A percentile compares a stretch with the other conserved stretches of the same genome.
phyloP scores from a whole-genome alignment of 192 early-diverging fungal genomes.

The Chytriomyces confervae region DNA sequence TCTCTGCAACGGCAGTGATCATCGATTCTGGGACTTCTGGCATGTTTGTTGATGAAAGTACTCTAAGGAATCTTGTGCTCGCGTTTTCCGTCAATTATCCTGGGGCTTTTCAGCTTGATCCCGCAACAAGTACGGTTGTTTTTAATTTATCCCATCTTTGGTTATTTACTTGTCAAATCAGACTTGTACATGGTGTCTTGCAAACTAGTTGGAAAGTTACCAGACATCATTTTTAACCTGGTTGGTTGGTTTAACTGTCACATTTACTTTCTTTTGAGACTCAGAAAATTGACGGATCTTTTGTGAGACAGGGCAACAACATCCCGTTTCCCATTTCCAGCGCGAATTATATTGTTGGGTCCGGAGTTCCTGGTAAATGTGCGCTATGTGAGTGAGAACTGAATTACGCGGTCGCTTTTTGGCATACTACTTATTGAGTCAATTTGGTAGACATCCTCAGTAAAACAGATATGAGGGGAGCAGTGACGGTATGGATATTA shows the following conservation, averaged over 20 bases:
- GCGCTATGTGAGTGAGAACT: background rate
- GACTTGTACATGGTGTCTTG: background rate
- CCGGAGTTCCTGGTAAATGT: background rate
- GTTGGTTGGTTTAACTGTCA: background rate
- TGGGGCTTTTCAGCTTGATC: background rate
- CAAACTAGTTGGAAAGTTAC: background rate
- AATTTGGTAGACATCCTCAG: background rate
- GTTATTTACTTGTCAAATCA: background rate
- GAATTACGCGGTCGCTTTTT: background rate
- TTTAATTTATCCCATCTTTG: too few relatives aligned
- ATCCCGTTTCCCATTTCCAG: background rate
- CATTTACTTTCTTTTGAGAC: too few relatives aligned
- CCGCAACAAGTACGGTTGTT: background rate
- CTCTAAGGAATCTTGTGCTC: background rate
- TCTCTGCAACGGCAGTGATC: background rate
- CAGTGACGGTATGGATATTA: background rate
- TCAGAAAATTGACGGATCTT: too few relatives aligned
- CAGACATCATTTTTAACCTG: background rate
- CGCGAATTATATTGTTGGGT: background rate
- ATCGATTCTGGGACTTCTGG: background rate
- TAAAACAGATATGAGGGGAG: background rate
- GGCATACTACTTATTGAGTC: too few relatives aligned
- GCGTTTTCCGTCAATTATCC: background rate
- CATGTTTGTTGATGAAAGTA: background rate
- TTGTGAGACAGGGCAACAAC: too few relatives aligned